Percentiles rank a stretch among this genome's conserved stretches.
Conservation (phyloP, 106 monocot species). For the Platanthera guangdongensis region DNA sequence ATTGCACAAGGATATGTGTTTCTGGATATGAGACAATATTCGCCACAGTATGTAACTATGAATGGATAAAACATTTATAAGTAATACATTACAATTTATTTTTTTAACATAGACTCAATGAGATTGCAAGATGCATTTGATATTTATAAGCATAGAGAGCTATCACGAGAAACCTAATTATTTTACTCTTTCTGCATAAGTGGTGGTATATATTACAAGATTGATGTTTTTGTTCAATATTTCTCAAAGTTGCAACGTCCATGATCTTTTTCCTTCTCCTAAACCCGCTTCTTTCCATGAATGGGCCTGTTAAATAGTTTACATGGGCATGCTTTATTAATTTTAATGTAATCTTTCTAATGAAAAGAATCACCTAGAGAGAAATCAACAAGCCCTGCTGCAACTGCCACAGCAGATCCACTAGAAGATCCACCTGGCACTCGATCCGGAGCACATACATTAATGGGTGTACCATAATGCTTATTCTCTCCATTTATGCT, state of each 20-base stretch:
- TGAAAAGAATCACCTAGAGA: conserved; percentile 40
- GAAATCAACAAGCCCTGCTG: conserved; percentile 70
- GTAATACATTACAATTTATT: not conserved
- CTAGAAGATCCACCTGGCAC: conserved; percentile 93
- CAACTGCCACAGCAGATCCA: conserved; percentile 86
- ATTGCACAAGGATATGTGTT: no score
- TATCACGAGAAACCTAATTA: not conserved
- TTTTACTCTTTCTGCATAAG: not conserved
- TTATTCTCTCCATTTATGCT: conserved; percentile 88
- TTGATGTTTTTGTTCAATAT: not conserved
- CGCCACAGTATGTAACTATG: no score
- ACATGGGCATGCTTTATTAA: not conserved
- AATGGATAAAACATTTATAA: not conserved
- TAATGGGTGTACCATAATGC: conserved; percentile 82
- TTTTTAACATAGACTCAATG: not conserved
- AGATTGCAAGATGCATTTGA: not conserved
- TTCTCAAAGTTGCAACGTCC: not conserved
- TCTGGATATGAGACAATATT: no score
- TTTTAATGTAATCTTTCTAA: not conserved
- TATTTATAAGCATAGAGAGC: not conserved
- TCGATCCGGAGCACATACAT: conserved; percentile 63
- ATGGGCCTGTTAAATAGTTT: not conserved
- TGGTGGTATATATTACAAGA: not conserved
- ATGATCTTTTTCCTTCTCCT: not conserved
- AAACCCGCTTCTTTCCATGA: not conserved